Conservation (phyloP, 2,329 filamentous ascomycete species). For the Dichotomopilus funicola region DNA sequence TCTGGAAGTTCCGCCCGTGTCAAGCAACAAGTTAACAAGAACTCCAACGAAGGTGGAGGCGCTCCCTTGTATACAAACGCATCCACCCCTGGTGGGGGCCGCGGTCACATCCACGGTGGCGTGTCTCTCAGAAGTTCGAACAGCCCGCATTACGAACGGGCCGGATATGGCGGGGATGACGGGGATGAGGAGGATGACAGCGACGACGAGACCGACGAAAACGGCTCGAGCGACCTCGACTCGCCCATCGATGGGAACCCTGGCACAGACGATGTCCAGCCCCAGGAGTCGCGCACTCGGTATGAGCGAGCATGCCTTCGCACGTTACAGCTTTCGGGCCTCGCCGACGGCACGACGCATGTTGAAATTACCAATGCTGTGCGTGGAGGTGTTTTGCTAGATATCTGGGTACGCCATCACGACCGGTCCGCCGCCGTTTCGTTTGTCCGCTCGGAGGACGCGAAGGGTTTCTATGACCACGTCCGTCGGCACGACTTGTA, state of each 20-base stretch:
- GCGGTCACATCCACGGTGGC: neutral
- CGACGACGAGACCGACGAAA: constrained; percentile 18
- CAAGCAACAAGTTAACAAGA: constrained; percentile 3
- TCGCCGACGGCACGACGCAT: constrained; percentile 57
- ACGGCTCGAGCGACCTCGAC: constrained; percentile 12
- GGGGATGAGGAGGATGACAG: constrained; percentile 17
- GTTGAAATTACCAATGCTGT: constrained; percentile 58
- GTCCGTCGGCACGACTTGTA: constrained; percentile 60
- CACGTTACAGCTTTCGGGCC: constrained; percentile 56
- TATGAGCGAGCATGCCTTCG: constrained; percentile 40
- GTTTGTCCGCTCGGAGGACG: constrained; percentile 59
- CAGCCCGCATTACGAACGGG: constrained; percentile 6
- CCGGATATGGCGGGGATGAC: constrained; percentile 20
- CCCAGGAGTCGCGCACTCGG: constrained; percentile 20
- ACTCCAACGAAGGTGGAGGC: constrained; percentile 17
- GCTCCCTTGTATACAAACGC: constrained; percentile 9
- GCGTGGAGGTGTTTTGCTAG: constrained; percentile 64
- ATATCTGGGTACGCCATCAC: constrained; percentile 55
- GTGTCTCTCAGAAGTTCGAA: constrained; percentile 4
- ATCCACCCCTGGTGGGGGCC: neutral
- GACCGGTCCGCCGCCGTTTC: constrained; percentile 61
- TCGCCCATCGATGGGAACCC: constrained; percentile 14
- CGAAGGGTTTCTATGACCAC: constrained; percentile 59
- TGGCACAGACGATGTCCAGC: constrained; percentile 16
- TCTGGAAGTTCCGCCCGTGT: too few species aligned